Conservation (phyloP, 805 yeast genomes). For the Yarrowia hollandica region DNA sequence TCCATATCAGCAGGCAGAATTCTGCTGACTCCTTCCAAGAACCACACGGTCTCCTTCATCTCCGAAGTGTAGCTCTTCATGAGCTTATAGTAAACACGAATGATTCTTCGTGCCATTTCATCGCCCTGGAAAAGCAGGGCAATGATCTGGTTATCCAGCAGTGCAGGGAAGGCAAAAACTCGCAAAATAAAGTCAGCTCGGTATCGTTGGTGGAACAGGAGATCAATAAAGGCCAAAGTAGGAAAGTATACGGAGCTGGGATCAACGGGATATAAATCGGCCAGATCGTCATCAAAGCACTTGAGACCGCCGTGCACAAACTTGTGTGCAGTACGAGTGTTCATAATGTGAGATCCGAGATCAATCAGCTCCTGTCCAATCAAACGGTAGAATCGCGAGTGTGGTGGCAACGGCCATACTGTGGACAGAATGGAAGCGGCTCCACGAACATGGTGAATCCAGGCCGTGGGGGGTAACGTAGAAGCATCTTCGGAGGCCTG, state of each 20-base stretch:
- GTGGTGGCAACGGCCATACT: conserved; percentile 85
- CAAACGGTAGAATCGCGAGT: conserved; percentile 63
- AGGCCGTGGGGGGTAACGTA: conserved; percentile 86
- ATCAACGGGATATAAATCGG: conserved; percentile 83
- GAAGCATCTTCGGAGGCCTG: conserved; percentile 49
- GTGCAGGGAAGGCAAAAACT: conserved; percentile 90
- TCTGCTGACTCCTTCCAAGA: conserved; percentile 84
- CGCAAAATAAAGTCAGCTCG: conserved; percentile 83
- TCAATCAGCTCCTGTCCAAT: conserved; percentile 89
- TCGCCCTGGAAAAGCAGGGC: conserved; percentile 82
- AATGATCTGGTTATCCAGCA: conserved; percentile 77
- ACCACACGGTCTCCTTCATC: conserved; percentile 90
- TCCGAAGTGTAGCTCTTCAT: conserved; percentile 79
- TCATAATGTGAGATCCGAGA: conserved; percentile 57
- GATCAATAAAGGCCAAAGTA: conserved; percentile 84
- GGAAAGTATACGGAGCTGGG: conserved; percentile 80
- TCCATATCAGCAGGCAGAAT: conserved; percentile 92
- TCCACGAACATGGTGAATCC: conserved; percentile 96
- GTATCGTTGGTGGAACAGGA: conserved; percentile 70
- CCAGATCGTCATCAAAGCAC: conserved; percentile 83
- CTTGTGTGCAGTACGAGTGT: conserved; percentile 21
- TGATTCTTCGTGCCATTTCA: conserved; percentile 81
- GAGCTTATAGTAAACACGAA: conserved; percentile 82
- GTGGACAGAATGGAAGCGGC: conserved; percentile 95
- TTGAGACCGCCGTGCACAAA: conserved; percentile 33